phyloP scores from a whole-genome alignment of 208 protist genomes.

The Wallacemonas sp. region DNA sequence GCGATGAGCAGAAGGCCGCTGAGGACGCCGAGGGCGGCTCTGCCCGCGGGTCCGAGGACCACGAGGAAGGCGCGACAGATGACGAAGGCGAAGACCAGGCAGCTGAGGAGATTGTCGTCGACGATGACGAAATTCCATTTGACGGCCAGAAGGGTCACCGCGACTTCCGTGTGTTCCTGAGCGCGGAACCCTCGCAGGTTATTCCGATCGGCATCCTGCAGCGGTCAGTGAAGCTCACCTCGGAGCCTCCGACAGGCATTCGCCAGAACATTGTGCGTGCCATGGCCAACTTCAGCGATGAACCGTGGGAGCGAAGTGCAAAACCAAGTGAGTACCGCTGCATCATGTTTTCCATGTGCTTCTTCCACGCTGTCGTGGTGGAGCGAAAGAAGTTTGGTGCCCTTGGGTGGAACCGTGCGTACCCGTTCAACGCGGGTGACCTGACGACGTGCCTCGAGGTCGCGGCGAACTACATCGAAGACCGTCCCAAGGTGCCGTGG shows the following conservation, averaged over 20 bases:
- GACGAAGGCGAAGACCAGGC: constrained; percentile 21
- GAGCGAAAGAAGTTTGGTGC: constrained; percentile 98
- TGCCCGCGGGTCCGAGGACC: background rate
- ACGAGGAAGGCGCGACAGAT: constrained; percentile 16
- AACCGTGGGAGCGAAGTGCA: constrained; percentile 95
- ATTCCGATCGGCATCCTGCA: constrained; percentile 98
- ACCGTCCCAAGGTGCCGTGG: constrained; percentile 96
- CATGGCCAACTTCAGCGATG: constrained; percentile 95
- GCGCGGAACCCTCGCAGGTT: constrained; percentile 94
- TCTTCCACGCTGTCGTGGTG: constrained; percentile 98
- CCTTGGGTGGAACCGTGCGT: constrained; percentile 97
- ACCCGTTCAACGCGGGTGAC: constrained; percentile 98
- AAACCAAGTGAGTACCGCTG: constrained; percentile 97
- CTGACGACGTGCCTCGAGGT: constrained; percentile 97
- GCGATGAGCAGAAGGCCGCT: constrained; percentile 10
- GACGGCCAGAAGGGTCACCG: constrained; percentile 91
- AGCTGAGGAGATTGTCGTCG: constrained; percentile 50
- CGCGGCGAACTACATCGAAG: constrained; percentile 98
- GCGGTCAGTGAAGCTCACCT: constrained; percentile 98
- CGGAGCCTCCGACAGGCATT: constrained; percentile 97
- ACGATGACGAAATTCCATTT: constrained; percentile 90
- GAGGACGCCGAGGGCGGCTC: constrained; percentile 19
- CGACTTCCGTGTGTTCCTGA: constrained; percentile 97
- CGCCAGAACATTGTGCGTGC: constrained; percentile 96
- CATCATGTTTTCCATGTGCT: constrained; percentile 98